Evolutionary conservation across 176 grass and related monocot species (phyloP), one percentile per base, ranked within the genome.

Genomic region (Saccharum spontaneum): DNA sequence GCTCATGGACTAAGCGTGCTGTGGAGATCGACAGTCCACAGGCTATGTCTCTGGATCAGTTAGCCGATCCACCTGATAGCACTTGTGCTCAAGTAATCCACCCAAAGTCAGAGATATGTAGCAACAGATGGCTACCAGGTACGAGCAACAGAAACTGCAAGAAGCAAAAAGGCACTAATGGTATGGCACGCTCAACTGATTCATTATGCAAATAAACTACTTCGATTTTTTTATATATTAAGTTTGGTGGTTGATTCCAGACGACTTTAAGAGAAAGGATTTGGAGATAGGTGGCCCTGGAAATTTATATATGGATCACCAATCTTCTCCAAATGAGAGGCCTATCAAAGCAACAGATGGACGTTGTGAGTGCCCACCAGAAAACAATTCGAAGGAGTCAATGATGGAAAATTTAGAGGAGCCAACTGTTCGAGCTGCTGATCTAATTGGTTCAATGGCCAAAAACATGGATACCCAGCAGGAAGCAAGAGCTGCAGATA

Each of bases 61-160:
- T 91, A 77, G 83, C 80, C 54, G 89, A 90, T 82, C 87, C 87
- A 65, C 77, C 87, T 67, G 87, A 95, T 70, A 95, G 95, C 84
- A 98, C 95, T 28, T 95, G 95, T 64, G 92, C 87, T 0, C 90
- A 90, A 88, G 90, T 94, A 28, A 95, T 88, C 77, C 85, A 93
- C 68, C 77, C 79, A 2, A 91, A 91, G 67, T 78, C 91, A 39
- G 89, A 90, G 69, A 90, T 74, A 75, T 92, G 88, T 71, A 87
- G 89, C 48, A 88, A 89, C 20, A 87, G 65, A 60, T 79, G 79
- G 88, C 67, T 85, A 40, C 83, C 77, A 85, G 82, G 50, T 83
- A 46, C 85, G 68, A 38, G 37, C 17, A 88, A 75, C 59, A 86
- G 69, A 66, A 85, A 79, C 30, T 82, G 73, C 87, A 79, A 85